Evolutionary conservation across 768 basidiomycete species (phyloP), one percentile per base, ranked within the genome.

Genomic region (Postia placenta): DNA sequence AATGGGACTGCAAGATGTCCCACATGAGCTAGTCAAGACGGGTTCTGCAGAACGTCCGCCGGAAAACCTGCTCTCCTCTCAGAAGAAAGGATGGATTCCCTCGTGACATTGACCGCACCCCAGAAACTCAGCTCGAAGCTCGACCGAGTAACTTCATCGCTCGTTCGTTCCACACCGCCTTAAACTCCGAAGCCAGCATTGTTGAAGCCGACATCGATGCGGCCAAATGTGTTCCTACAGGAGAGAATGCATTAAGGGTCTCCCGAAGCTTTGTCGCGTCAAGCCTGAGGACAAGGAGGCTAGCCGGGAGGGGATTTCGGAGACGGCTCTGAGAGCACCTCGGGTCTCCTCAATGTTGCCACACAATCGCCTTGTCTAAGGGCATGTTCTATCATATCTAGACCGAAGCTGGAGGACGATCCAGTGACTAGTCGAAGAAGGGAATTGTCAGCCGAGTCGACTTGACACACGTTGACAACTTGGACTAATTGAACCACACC

Each of bases 31-130:
- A 56, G 1, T 5, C 47, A 42, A 7, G 69, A 69, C 5, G 65
- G 64, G 33, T 62, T 41, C 25, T 73, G 69, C 26, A 70, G 51
- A 1, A 72, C 52, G 60, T 1, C 71, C 71, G 0, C 69, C 67
- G 2, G 22, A 15, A 6, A 69, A 66, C n/a, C 61, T 53, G 51
- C 72, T 72, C 0, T 57, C 54, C 5, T 72, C 71, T 22, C 70
- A 61, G 52, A n/a, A n/a, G n/a, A n/a, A n/a, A n/a, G n/a, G n/a
- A n/a, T n/a, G n/a, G n/a, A n/a, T n/a, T n/a, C n/a, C n/a, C n/a
- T n/a, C n/a, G n/a, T n/a, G n/a, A n/a, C n/a, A 72, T 58, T 49
- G 0, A 54, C 49, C 0, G 62, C 56, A 5, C 63, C 60, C 60
- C 58, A 64, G 47, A 61, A 61, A 42, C 60, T 57, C 4, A 60